Evolutionary conservation across 2,329 filamentous ascomycete species (phyloP).

Genomic region (Truncatella angustata): DNA sequence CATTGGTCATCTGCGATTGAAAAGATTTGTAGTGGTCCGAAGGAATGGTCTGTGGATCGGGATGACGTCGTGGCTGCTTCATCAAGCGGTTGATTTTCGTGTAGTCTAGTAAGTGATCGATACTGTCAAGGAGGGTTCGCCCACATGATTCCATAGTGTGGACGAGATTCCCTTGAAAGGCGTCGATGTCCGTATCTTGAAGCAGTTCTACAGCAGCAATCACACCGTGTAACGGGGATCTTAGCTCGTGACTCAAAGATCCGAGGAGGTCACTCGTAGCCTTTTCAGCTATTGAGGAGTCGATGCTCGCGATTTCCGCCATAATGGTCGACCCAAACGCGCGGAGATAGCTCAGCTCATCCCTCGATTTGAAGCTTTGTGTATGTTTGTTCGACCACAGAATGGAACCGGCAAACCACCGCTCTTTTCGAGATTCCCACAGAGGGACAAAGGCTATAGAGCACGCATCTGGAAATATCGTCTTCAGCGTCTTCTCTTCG

Average conservation of each 20-base stretch:
- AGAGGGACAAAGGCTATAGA: slow-evolving; percentile 47
- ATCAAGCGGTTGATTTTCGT: slow-evolving; percentile 49
- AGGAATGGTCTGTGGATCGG: slow-evolving; percentile 7
- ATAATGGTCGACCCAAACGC: slow-evolving; percentile 55
- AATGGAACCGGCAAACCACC: slow-evolving; percentile 50
- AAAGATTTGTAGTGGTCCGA: slow-evolving; percentile 12
- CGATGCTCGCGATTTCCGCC: slow-evolving; percentile 50
- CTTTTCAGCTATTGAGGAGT: slow-evolving; percentile 33
- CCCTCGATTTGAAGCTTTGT: slow-evolving; percentile 40
- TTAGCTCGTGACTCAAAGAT: slow-evolving; percentile 59
- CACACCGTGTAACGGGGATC: slow-evolving; percentile 59
- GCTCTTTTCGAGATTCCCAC: slow-evolving; percentile 43
- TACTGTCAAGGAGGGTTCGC: slow-evolving; percentile 50
- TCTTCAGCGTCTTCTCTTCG: slow-evolving; percentile 29
- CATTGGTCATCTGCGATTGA: slow-evolving; percentile 20
- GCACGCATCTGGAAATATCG: slow-evolving; percentile 40
- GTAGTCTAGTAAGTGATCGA: slow-evolving; percentile 52
- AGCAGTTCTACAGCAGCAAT: slow-evolving; percentile 53
- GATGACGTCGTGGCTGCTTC: slow-evolving; percentile 11
- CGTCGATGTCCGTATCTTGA: slow-evolving; percentile 45
- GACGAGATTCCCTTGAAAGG: slow-evolving; percentile 45
- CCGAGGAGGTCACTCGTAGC: slow-evolving; percentile 58
- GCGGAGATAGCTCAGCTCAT: slow-evolving; percentile 48
- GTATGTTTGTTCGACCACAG: slow-evolving; percentile 43
- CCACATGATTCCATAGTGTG: slow-evolving; percentile 50